Conservation (phyloP, 164 flowering plant species). For the Santalum album region DNA sequence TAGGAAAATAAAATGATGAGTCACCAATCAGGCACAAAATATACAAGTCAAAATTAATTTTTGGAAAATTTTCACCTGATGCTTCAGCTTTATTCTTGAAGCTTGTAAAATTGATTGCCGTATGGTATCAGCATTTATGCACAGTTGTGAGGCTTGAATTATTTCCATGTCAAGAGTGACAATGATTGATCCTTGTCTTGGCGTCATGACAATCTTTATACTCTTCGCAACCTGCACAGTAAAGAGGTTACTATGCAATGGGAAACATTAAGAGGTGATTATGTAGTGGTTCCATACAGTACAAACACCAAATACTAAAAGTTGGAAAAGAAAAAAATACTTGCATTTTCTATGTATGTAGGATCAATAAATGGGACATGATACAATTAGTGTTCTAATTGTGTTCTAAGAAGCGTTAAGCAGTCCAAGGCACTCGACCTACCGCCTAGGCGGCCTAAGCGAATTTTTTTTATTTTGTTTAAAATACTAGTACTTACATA, state of each 20-base stretch:
- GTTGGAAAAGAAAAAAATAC: too few species aligned
- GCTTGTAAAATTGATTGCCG: slow-evolving; percentile 51
- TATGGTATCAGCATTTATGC: slow-evolving; percentile 48
- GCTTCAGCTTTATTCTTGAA: slow-evolving; percentile 41
- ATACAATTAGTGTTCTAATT: too few species aligned
- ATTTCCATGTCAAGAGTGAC: slow-evolving; percentile 56
- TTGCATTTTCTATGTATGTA: too few species aligned
- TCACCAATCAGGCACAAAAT: slow-evolving; percentile 3
- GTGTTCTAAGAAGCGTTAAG: too few species aligned
- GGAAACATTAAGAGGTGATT: too few species aligned
- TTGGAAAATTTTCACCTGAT: slow-evolving; percentile 29
- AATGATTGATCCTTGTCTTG: slow-evolving; percentile 45
- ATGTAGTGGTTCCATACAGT: too few species aligned
- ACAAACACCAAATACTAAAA: too few species aligned
- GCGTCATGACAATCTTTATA: slow-evolving; percentile 43
- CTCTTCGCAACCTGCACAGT: slow-evolving; percentile 71
- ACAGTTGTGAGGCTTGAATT: slow-evolving; percentile 47
- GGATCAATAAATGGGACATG: too few species aligned
- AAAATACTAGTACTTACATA: too few species aligned
- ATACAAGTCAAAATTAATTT: not conserved
- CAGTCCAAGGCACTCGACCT: too few species aligned
- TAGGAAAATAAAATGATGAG: slow-evolving; percentile 9
- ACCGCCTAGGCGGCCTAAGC: too few species aligned
- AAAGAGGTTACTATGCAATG: not conserved
- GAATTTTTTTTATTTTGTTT: too few species aligned